Percentiles rank a stretch among this genome's conserved stretches.
phyloP scores from a whole-genome alignment of 371 early-diverging fungal genomes.

The Circinella minor region DNA sequence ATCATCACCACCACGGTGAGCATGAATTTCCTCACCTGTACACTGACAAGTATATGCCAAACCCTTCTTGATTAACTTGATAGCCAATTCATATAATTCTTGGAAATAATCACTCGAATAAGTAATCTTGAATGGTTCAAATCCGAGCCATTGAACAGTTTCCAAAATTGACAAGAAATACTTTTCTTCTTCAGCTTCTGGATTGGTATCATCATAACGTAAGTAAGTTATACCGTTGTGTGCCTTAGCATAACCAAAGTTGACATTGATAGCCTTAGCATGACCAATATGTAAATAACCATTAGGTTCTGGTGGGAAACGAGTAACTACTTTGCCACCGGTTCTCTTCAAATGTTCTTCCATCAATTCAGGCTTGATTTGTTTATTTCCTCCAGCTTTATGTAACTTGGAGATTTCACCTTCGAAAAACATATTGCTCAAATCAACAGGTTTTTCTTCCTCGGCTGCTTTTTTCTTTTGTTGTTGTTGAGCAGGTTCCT shows the following conservation, averaged over 20 bases:
- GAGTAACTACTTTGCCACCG: slow-evolving; percentile 94
- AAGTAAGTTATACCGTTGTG: slow-evolving; percentile 94
- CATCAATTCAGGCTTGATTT: slow-evolving; percentile 92
- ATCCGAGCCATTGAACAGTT: slow-evolving; percentile 98
- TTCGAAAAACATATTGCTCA: slow-evolving; percentile 76
- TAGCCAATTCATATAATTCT: slow-evolving; percentile 89
- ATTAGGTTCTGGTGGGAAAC: slow-evolving; percentile 99
- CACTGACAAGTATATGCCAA: slow-evolving; percentile 99
- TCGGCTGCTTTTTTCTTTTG: slow-evolving; percentile 45
- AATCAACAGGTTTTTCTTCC: slow-evolving; percentile 32
- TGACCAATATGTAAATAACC: slow-evolving; percentile 99
- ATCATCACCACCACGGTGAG: slow-evolving; percentile 89
- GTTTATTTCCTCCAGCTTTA: slow-evolving; percentile 97
- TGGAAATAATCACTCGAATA: slow-evolving; percentile 99
- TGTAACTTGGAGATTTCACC: slow-evolving; percentile 95
- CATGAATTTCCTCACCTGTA: slow-evolving; percentile 93
- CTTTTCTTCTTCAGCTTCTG: slow-evolving; percentile 96
- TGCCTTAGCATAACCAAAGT: slow-evolving; percentile 97
- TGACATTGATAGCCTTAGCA: slow-evolving; percentile 99
- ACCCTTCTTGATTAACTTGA: slow-evolving; percentile 89
- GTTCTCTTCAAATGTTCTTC: slow-evolving; percentile 94
- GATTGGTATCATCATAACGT: slow-evolving; percentile 99
- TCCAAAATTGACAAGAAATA: slow-evolving; percentile 97
- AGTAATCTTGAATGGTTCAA: slow-evolving; percentile 92
- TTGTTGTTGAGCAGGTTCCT: slow-evolving; percentile 28